Evolutionary conservation across 1,284 basidiomycete species (phyloP), one percentile per base, ranked within the genome.

Genomic region (Neonothopanus nambi): DNA sequence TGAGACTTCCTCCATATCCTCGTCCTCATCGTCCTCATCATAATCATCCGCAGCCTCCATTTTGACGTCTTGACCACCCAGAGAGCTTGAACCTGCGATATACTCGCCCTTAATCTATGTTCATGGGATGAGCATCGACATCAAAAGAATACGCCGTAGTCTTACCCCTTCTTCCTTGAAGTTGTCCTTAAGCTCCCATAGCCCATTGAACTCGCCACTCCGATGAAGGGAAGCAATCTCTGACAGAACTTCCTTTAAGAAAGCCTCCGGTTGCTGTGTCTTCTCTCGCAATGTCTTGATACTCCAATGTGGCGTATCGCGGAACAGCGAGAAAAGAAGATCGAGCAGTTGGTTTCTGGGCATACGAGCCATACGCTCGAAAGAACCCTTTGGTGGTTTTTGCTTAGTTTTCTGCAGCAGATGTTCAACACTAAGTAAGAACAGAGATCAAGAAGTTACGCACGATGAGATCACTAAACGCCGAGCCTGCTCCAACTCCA

Each of bases 191-290:
- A 89, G 74, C 68, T 89, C 85, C 84, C 85, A 89, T 54, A 80
- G 68, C 11, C 85, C 85, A 52, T 84, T 87, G 65, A 77, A 69
- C 70, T 90, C 87, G 49, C 95, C 95, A 48, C 85, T 85, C 52
- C 87, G 85, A 67, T 95, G 86, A 44, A 94, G 75, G 56, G 80
- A 83, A 1, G 91, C 95, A 44, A 98, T 87, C 58, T 93, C 89
- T 40, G 74, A 76, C 46, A 98, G 72, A 0, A 93, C 86, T 62
- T 98, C 93, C 62, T 94, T 91, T 53, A 98, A 80, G 69, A 94
- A 98, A 13, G 79, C 84, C 68, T 96, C 92, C 1, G 95, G 95
- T 70, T 98, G 95, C 66, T 95, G 87, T 0, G 91, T 91, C 51
- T 84, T 85, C 58, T 89, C 84, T 43, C 92, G 82, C 48, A 98